Percentiles rank a stretch among this genome's conserved stretches.
Evolutionary conservation across 2,329 filamentous ascomycete species (phyloP).

Genomic region (Colletotrichum cordylinicola): DNA sequence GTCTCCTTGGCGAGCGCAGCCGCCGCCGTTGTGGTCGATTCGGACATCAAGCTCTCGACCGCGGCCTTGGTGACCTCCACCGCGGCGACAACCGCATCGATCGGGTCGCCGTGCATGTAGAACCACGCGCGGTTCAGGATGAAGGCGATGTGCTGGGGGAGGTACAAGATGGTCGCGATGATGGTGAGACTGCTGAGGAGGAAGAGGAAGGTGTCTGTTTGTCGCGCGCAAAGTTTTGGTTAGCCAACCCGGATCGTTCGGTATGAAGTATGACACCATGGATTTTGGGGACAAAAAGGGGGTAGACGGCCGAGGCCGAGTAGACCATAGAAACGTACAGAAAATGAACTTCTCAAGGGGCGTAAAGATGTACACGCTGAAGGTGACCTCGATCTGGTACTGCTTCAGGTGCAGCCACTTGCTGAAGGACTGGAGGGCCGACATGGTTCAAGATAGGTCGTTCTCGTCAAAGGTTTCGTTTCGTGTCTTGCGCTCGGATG

Average conservation of each 20-base stretch:
- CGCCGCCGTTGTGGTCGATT: slow-evolving; percentile 6
- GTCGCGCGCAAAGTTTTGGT: background rate
- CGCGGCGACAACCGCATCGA: slow-evolving; percentile 57
- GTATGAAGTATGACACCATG: background rate
- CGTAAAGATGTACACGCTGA: slow-evolving; percentile 96
- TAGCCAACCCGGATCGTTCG: background rate
- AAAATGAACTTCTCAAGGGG: slow-evolving; percentile 96
- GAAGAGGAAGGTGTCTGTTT: slow-evolving; percentile 86
- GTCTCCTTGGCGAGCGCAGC: slow-evolving; percentile 25
- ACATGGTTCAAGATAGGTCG: slow-evolving; percentile 28
- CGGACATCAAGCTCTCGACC: slow-evolving; percentile 28
- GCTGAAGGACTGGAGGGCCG: slow-evolving; percentile 60
- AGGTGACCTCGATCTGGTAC: slow-evolving; percentile 98
- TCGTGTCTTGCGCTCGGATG: background rate
- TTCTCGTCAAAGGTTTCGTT: background rate
- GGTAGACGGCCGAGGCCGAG: background rate
- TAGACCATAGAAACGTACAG: slow-evolving; percentile 66
- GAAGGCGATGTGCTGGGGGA: slow-evolving; percentile 87
- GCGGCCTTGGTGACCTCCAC: slow-evolving; percentile 51
- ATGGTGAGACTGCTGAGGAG: slow-evolving; percentile 85
- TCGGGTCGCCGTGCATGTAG: slow-evolving; percentile 87
- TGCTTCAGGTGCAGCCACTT: slow-evolving; percentile 93
- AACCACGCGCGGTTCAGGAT: slow-evolving; percentile 89
- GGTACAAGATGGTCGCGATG: slow-evolving; percentile 88
- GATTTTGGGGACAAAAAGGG: background rate